Conservation (phyloP, 371 early-diverging fungal genomes). For the Mucor circinelloides region DNA sequence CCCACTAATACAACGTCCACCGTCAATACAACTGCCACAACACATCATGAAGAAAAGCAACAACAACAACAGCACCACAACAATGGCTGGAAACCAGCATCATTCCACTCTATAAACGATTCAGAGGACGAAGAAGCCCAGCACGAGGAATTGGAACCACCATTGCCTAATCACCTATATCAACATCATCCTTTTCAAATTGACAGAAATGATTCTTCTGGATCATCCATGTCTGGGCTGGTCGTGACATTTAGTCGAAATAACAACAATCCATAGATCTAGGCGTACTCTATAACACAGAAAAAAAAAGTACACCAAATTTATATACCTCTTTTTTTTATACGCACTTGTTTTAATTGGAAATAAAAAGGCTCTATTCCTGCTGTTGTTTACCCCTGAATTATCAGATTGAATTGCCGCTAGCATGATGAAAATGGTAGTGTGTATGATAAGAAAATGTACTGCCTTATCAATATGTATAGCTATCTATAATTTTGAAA, state of each 20-base stretch:
- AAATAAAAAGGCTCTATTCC: not conserved
- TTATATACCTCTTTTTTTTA: not conserved
- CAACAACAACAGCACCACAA: not conserved
- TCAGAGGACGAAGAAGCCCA: not conserved
- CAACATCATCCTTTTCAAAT: not conserved
- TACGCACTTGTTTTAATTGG: not conserved
- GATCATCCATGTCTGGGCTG: slow-evolving; percentile 18
- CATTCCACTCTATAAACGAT: not conserved
- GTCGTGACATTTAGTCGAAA: slow-evolving; percentile 15
- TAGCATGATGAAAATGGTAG: no score
- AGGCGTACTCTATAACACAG: not conserved
- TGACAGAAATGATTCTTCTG: slow-evolving; percentile 11
- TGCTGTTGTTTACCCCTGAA: not conserved
- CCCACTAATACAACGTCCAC: slow-evolving; percentile 9
- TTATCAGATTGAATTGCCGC: not conserved
- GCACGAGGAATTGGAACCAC: not conserved
- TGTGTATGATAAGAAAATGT: no score
- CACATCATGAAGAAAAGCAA: not conserved
- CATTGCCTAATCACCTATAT: not conserved
- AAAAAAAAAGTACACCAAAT: not conserved
- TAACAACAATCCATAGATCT: not conserved
- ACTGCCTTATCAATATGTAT: no score
- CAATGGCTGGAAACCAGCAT: slow-evolving; percentile 10
- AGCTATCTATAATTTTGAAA: no score
- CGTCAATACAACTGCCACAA: not conserved